Evolutionary conservation across 1,139 yeast genomes (phyloP).

Genomic region (Candida tunisiensis): DNA sequence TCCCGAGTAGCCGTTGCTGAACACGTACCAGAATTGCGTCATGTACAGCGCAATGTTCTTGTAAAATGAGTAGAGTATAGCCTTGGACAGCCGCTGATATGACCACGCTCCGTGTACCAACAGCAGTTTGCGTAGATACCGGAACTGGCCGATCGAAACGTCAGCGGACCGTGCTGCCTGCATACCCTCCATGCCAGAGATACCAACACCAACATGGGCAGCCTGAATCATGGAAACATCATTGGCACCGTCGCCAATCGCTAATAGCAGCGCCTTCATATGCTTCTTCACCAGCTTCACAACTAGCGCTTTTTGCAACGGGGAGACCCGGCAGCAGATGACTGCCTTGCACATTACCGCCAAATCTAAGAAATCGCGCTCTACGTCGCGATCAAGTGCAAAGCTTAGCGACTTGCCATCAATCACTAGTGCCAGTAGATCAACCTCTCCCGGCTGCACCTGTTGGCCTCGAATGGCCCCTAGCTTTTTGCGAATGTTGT

Average conservation of each 20-base stretch:
- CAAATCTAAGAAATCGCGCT: constrained; percentile 58
- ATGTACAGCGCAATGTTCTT: constrained; percentile 88
- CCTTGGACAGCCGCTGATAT: constrained; percentile 82
- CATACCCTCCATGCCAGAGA: constrained; percentile 98
- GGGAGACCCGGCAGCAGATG: constrained; percentile 94
- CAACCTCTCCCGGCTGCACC: constrained; percentile 36
- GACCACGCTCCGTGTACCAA: constrained; percentile 98
- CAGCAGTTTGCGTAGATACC: constrained; percentile 61
- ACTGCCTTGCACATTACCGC: constrained; percentile 90
- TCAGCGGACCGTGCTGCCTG: constrained; percentile 99
- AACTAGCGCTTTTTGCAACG: constrained; percentile 90
- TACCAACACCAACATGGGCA: constrained; percentile 97
- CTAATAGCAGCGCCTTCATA: constrained; percentile 61
- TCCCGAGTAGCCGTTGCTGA: constrained; percentile 83
- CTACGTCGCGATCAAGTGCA: constrained; percentile 73
- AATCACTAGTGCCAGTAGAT: constrained; percentile 75
- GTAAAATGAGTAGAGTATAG: constrained; percentile 87
- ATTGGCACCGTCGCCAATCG: constrained; percentile 98
- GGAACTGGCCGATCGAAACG: constrained; percentile 91
- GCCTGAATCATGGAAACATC: constrained; percentile 99
- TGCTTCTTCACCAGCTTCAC: constrained; percentile 75
- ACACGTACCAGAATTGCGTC: constrained; percentile 98
- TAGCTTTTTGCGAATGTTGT: constrained; percentile 58
- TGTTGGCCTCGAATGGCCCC: constrained; percentile 44
- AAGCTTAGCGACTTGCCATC: constrained; percentile 83